A percentile compares a stretch with the other conserved stretches of the same genome.
Conservation (phyloP, 129 eudicot species). For the Lactuca sativa region DNA sequence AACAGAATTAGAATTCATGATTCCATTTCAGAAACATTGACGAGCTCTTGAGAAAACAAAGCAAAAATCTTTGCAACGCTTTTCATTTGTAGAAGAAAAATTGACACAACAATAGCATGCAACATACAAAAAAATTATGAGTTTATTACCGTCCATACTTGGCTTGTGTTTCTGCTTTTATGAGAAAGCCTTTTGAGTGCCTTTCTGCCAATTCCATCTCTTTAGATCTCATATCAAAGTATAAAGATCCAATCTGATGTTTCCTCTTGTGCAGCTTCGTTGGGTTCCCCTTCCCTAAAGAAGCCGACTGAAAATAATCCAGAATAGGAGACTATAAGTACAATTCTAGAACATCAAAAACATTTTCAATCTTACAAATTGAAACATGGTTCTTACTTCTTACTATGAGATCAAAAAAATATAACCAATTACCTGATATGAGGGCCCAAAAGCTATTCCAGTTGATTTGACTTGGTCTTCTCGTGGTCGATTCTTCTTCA, state of each 20-base stretch:
- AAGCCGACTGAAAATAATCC: constrained; percentile 55
- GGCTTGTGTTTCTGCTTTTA: constrained; percentile 96
- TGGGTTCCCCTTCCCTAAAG: constrained; percentile 78
- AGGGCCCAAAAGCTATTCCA: constrained; percentile 90
- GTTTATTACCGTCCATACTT: constrained; percentile 85
- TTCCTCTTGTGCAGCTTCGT: constrained; percentile 90
- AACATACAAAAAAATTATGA: neutral
- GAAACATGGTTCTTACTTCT: neutral
- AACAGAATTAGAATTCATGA: too few species aligned
- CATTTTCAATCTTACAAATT: neutral
- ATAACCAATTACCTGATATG: constrained; percentile 55
- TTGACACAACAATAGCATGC: constrained; percentile 8
- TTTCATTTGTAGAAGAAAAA: constrained; percentile 6
- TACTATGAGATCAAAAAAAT: too few species aligned
- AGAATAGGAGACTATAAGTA: neutral
- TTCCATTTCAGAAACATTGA: too few species aligned
- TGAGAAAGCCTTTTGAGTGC: constrained; percentile 76
- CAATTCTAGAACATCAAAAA: neutral
- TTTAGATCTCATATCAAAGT: constrained; percentile 76
- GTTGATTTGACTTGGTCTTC: constrained; percentile 75
- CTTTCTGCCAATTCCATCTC: constrained; percentile 84
- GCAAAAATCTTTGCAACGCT: constrained; percentile 5
- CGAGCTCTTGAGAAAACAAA: too few species aligned
- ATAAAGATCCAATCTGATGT: constrained; percentile 89
- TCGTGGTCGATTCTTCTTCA: constrained; percentile 87